Evolutionary conservation across 257 asterid species (phyloP), one percentile per base, ranked within the genome.

Genomic region (Oldenlandia corymbosa): DNA sequence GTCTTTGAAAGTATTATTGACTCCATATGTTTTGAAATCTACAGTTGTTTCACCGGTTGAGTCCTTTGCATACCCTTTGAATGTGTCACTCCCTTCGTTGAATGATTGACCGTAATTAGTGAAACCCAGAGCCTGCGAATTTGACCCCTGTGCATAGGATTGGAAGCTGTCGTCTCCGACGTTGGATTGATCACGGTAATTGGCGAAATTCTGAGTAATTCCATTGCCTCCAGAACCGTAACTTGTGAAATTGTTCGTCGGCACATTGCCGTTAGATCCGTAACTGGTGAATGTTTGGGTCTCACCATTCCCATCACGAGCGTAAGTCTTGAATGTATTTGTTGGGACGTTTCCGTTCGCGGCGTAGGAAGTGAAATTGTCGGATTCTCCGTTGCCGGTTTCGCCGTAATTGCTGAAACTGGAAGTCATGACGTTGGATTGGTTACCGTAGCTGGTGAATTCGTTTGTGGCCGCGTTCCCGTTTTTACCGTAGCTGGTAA

Each of bases 131-230:
- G 68, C 49, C 14, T 78, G 85, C 0, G 79, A 75, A 43, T 80
- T 87, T 41, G 97, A 83, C 0, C 34, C 57, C 50, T 80, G 82
- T 20, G 72, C 83, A 60, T 90, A 90, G 12, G 87, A 82, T 7
- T 74, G 64, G 70, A 90, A 90, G 0, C 55, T 53, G 71, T 90
- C 97, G 72, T 80, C 93, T 1, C 96, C 96, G n/a, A 88, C 93
- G 36, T 88, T 90, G 48, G 96, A 53, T 34, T 84, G 81, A 31
- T 85, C 90, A 45, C 97, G 79, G 71, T 90, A 90, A 36, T 16
- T 75, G 5, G 30, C 67, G 81, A 90, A 88, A 0, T 69, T 81
- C 27, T 88, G 93, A 1, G 74, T 49, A 2, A 85, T 84, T 4
- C 75, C 84, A 68, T 82, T 90, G 7, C 89, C 60, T 5, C 69